Base-by-base conservation (phyloP, 495 filamentous ascomycete species). In the Immersiella caudata region DNA sequence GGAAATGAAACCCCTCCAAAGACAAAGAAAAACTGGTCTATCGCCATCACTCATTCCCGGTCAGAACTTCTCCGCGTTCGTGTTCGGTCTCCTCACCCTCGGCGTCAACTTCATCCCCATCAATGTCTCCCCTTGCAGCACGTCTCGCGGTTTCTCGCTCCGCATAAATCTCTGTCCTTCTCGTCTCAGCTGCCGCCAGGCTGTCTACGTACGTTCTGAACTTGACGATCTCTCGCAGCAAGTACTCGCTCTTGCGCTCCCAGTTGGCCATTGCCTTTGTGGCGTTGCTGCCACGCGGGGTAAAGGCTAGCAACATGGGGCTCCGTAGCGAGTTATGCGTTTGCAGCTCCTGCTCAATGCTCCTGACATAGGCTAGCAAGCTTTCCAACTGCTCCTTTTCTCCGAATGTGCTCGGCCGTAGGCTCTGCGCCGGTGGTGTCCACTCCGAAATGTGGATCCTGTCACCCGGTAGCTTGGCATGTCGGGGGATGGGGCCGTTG, bases 161-260 rank as follows among this genome's bases (percentile, higher is more conserved):
- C 18, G 62, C 62, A 67, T 86, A 85, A 33, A 87, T 78, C 73
- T 83, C 82, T 7, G 62, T 62, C 66, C 76, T 80, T 57, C 80
- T 73, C 1, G 35, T 65, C 56, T 77, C 80, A 7, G 83, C 83
- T 16, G 77, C 75, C 61, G 78, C 75, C 33, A 99, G 79, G 33
- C 86, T 87, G 73, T 98, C 96, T 67, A 97, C 93, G 68, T 98
- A 99, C 0, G 93, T 98, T 58, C 89, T 82, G 78, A 96, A 98
- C 74, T 98, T 99, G 71, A 97, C 91, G 74, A 94, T 97, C 79
- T 99, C 95, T n/a, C 90, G 84, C 22, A 98, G 81, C 50, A 99
- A 79, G 75, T 98, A 96, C 33, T 89, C 89, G 46, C 91, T 94
- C 79, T 97, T 97, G 64, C 90, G 87, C 81, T 99, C 93, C 96